phyloP scores from a whole-genome alignment of 225 moss, liverwort and hornwort genomes.

The Pseudoscleropodium purum region DNA sequence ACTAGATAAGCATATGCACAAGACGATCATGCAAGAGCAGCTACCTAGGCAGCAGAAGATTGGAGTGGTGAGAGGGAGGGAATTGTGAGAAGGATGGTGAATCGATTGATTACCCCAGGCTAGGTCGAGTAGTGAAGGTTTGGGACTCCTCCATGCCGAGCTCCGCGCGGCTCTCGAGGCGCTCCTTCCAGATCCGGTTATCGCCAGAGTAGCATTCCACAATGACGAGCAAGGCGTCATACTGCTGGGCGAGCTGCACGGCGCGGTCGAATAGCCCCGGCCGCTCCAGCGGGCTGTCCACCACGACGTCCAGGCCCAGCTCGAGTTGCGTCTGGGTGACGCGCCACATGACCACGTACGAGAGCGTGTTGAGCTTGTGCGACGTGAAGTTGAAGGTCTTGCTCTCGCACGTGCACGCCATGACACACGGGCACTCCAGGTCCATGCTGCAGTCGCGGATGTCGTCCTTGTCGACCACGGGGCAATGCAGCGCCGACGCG shows the following conservation, averaged over 20 bases:
- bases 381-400: slow-evolving; percentile 26
- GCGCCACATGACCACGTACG: slow-evolving; percentile 63
- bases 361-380: slow-evolving; percentile 46
- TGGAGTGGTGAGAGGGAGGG: background rate
- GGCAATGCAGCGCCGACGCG: slow-evolving; percentile 33
- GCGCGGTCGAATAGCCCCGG: slow-evolving; percentile 32
- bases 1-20: background rate
- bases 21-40: background rate
- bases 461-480: slow-evolving; percentile 67
- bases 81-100: background rate
- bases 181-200: slow-evolving; percentile 36
- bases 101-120: slow-evolving; percentile 10
- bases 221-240: slow-evolving; percentile 20
- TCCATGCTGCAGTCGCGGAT: slow-evolving; percentile 59
- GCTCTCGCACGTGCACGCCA: slow-evolving; percentile 32
- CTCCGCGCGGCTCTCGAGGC: slow-evolving; percentile 41
- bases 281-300: slow-evolving; percentile 59
- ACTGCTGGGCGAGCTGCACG: background rate
- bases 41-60: background rate
- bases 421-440: slow-evolving; percentile 36
- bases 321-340: slow-evolving; percentile 53
- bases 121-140: slow-evolving; percentile 15
- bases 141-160: slow-evolving; percentile 27
- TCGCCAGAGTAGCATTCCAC: slow-evolving; percentile 51
- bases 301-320: slow-evolving; percentile 47